Evolutionary conservation across 768 basidiomycete species (phyloP).

Genomic region (Tulasnella calospora): DNA sequence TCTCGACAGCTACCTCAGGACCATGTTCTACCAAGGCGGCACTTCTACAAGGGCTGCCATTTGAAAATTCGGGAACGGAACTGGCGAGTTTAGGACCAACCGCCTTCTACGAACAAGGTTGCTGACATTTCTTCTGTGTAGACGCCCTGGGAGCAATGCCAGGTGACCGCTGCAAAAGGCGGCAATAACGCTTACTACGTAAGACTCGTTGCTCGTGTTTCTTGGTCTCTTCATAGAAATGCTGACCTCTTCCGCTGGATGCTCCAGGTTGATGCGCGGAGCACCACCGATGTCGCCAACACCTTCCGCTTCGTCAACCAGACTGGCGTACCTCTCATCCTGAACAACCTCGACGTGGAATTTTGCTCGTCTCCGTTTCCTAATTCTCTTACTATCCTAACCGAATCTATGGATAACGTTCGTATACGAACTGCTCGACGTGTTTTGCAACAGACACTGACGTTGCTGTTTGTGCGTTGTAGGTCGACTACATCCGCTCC

Average conservation of each 20-base stretch:
- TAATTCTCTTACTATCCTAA: slow-evolving; percentile 11
- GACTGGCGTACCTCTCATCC: slow-evolving; percentile 12
- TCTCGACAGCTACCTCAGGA: slow-evolving; percentile 1
- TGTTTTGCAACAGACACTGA: not conserved
- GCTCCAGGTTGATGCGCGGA: slow-evolving; percentile 1
- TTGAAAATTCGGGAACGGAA: not conserved
- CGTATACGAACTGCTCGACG: not conserved
- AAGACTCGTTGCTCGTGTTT: not conserved
- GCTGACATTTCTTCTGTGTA: not conserved
- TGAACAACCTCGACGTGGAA: slow-evolving; percentile 12
- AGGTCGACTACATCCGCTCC: slow-evolving; percentile 15
- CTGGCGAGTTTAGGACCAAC: slow-evolving; percentile 5
- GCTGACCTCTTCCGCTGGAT: not conserved
- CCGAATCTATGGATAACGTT: not conserved
- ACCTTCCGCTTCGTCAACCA: slow-evolving; percentile 17
- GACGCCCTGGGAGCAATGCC: slow-evolving; percentile 20
- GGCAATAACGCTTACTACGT: slow-evolving; percentile 18
- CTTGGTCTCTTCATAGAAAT: not conserved
- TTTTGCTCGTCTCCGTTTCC: slow-evolving; percentile 14
- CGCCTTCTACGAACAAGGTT: not conserved
- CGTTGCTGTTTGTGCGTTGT: not conserved
- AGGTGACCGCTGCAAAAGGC: slow-evolving; percentile 8
- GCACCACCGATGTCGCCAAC: slow-evolving; percentile 7
- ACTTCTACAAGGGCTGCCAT: not conserved
- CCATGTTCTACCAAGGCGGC: slow-evolving; percentile 1